Evolutionary conservation across 768 basidiomycete species (phyloP).

Genomic region (Rubroboletus pulcherrimus): DNA sequence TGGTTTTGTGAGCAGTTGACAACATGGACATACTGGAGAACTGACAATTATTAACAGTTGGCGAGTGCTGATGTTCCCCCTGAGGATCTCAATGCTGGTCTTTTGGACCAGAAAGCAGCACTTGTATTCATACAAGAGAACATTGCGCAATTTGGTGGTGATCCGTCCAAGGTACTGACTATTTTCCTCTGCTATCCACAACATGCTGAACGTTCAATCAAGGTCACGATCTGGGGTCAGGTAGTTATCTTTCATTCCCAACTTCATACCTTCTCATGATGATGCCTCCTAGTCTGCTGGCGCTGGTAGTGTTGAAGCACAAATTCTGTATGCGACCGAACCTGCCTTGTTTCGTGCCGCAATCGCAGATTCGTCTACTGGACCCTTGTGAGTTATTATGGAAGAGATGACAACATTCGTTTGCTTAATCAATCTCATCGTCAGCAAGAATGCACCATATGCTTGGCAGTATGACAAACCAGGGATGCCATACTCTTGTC

Average conservation of each 20-base stretch:
- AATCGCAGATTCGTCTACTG: slow-evolving; percentile 18
- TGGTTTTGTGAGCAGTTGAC: slow-evolving; percentile 11
- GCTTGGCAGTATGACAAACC: slow-evolving; percentile 47
- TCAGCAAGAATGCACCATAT: slow-evolving; percentile 49
- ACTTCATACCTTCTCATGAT: neutral
- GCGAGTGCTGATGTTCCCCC: slow-evolving; percentile 43
- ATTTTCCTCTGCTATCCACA: neutral
- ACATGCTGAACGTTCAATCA: neutral
- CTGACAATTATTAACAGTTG: slow-evolving; percentile 34
- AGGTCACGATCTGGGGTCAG: slow-evolving; percentile 22
- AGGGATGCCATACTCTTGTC: slow-evolving; percentile 46
- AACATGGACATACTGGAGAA: neutral
- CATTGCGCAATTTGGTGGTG: slow-evolving; percentile 61
- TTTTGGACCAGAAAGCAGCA: slow-evolving; percentile 57
- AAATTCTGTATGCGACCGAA: slow-evolving; percentile 8
- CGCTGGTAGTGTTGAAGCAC: slow-evolving; percentile 14
- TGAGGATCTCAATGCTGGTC: slow-evolving; percentile 54
- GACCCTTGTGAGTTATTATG: slow-evolving; percentile 16
- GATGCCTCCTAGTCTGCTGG: slow-evolving; percentile 12
- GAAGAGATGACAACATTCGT: neutral
- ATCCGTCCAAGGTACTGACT: slow-evolving; percentile 45
- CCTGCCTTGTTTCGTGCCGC: slow-evolving; percentile 12
- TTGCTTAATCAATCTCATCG: neutral
- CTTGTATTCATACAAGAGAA: slow-evolving; percentile 63
- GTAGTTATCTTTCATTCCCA: neutral